Conservation (phyloP, 2,329 filamentous ascomycete species). For the Alternaria tenuissima region DNA sequence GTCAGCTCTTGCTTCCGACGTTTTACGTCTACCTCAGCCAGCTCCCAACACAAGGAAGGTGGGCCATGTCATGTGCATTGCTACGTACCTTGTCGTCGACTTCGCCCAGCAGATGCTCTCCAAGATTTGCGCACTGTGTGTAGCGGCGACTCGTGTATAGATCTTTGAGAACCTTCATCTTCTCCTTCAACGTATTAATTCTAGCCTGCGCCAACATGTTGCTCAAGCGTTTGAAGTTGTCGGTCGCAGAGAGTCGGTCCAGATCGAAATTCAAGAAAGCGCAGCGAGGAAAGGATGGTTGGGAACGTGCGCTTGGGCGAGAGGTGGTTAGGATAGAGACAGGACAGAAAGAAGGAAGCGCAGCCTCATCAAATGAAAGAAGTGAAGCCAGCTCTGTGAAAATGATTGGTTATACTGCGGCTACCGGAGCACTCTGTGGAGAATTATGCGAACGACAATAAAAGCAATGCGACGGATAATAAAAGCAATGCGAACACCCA, state of each 20-base stretch:
- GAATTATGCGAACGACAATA: not conserved
- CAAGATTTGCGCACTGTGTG: conserved; percentile 44
- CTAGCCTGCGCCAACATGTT: conserved; percentile 26
- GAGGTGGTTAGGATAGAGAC: not conserved
- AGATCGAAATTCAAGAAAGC: conserved; percentile 13
- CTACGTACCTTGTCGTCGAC: conserved; percentile 32
- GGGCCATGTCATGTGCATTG: not conserved
- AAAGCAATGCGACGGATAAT: conserved; percentile 16
- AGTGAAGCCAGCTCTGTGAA: conserved; percentile 14
- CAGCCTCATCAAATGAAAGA: conserved; percentile 12
- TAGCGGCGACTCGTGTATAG: conserved; percentile 48
- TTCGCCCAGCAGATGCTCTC: conserved; percentile 34
- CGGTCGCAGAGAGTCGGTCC: conserved; percentile 7
- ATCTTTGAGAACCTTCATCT: conserved; percentile 40
- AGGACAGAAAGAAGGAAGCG: conserved; percentile 3
- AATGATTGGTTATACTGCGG: not conserved
- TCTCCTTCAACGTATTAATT: conserved; percentile 33
- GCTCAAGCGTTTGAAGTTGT: conserved; percentile 7
- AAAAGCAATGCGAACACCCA: conserved; percentile 11
- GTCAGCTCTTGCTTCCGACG: conserved; percentile 4
- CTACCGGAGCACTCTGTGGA: conserved; percentile 12
- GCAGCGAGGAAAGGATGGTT: conserved; percentile 3
- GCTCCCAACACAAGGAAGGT: not conserved
- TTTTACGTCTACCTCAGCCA: not conserved
- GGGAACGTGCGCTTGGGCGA: conserved; percentile 11